These are phyloP conservation scores for Podila verticillata DNA, from an alignment of 192 early-diverging fungal genomes.

Conservation along the genomic window DNA sequence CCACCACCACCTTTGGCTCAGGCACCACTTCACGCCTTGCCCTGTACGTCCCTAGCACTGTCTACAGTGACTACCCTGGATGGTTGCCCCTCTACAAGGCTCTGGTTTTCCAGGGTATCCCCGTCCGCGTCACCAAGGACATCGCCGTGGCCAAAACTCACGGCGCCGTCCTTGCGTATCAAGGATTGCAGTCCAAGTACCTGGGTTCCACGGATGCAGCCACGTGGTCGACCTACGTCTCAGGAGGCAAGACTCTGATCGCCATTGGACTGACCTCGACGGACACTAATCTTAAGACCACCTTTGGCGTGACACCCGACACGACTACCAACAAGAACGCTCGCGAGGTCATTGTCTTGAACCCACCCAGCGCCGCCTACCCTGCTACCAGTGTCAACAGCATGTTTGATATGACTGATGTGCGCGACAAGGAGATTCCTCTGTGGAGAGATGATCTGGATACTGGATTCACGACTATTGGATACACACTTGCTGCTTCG, in stretches of 20 bases:
- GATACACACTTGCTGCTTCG: not conserved
- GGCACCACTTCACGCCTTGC: constrained; percentile 22
- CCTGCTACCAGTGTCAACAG: constrained; percentile 11
- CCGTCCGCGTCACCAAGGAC: constrained; percentile 17
- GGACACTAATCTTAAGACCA: not conserved
- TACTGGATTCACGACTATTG: constrained; percentile 18
- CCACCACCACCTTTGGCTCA: constrained; percentile 3
- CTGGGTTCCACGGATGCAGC: not conserved
- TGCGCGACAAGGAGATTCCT: constrained; percentile 14
- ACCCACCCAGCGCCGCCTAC: constrained; percentile 6
- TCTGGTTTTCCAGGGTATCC: constrained; percentile 22
- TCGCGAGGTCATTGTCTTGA: not conserved
- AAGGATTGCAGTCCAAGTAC: constrained; percentile 12
- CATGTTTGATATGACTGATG: constrained; percentile 11
- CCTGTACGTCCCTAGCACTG: constrained; percentile 12
- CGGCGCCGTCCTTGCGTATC: constrained; percentile 14
- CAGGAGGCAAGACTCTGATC: constrained; percentile 17
- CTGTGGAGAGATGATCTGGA: not conserved
- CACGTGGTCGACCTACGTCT: constrained; percentile 11
- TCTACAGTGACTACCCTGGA: constrained; percentile 19
- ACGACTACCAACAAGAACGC: constrained; percentile 5
- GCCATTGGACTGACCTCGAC: constrained; percentile 22
- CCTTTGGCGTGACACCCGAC: constrained; percentile 9
- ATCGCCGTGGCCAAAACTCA: constrained; percentile 16
- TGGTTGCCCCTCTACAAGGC: constrained; percentile 28